Conservation (phyloP, 805 yeast species). For the Lipomyces yamadae region DNA sequence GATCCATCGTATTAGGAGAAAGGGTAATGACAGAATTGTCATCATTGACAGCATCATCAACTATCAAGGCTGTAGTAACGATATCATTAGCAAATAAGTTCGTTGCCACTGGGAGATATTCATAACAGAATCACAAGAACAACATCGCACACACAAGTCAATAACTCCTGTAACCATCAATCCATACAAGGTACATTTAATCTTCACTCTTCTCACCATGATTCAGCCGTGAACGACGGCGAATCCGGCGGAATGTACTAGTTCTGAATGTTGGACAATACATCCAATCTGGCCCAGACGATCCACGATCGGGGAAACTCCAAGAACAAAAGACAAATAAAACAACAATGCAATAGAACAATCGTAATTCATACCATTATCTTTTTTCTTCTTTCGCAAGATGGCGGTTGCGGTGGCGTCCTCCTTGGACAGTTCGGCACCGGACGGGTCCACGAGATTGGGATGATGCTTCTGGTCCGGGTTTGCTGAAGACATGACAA, state of each 20-base stretch:
- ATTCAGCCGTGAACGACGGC: background rate
- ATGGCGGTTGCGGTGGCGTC: constrained; percentile 95
- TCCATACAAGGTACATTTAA: background rate
- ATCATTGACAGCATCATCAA: constrained; percentile 96
- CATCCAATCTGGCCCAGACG: background rate
- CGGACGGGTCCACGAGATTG: constrained; percentile 65
- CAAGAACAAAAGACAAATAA: background rate
- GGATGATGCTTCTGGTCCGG: constrained; percentile 44
- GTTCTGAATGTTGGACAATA: background rate
- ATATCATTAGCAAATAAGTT: background rate
- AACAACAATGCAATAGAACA: background rate
- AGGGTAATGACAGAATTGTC: constrained; percentile 96
- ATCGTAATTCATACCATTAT: constrained; percentile 57
- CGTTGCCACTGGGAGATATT: background rate
- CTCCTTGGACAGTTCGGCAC: constrained; percentile 60
- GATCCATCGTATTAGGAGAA: constrained; percentile 94
- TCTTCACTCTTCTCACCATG: background rate
- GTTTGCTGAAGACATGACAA: constrained; percentile 17
- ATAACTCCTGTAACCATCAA: background rate
- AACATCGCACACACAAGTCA: background rate
- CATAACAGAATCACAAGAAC: no score
- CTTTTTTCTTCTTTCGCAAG: constrained; percentile 96
- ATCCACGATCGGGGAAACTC: background rate
- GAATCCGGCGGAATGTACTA: background rate
- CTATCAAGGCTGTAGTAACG: constrained; percentile 61